These are phyloP conservation scores for Microbotryomycetes sp. DNA, from an alignment of 1,284 basidiomycete species.

Conservation along the genomic window DNA sequence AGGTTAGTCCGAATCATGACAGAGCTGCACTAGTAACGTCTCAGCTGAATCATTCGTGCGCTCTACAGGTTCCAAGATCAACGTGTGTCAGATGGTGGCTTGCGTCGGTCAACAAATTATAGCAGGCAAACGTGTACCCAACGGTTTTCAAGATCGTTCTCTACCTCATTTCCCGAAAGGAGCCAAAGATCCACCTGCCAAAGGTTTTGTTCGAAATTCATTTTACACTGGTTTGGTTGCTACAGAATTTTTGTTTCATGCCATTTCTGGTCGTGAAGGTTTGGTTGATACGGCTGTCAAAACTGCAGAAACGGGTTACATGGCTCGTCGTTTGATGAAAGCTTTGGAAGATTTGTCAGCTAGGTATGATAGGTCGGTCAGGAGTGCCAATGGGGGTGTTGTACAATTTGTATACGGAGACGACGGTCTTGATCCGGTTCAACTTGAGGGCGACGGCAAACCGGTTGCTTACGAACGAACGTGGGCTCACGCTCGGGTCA, in stretches of 20 bases:
- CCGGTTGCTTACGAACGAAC: conserved; percentile 84
- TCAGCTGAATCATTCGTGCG: not conserved
- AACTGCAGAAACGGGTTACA: conserved; percentile 99
- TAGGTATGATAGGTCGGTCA: conserved; percentile 94
- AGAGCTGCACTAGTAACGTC: no score
- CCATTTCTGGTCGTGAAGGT: conserved; percentile 97
- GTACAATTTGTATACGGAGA: conserved; percentile 98
- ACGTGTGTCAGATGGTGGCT: conserved; percentile 99
- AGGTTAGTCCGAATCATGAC: conserved; percentile 53
- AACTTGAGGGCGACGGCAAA: conserved; percentile 77
- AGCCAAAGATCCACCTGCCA: conserved; percentile 91
- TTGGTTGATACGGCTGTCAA: conserved; percentile 99
- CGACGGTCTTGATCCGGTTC: conserved; percentile 94
- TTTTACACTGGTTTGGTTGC: conserved; percentile 93
- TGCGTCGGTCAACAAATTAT: conserved; percentile 99
- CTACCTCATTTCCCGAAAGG: conserved; percentile 98
- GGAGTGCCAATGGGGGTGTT: conserved; percentile 92
- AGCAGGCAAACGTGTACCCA: conserved; percentile 92
- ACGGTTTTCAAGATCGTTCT: conserved; percentile 98
- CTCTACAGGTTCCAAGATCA: conserved; percentile 83
- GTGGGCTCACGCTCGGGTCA: conserved; percentile 79
- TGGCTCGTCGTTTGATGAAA: conserved; percentile 98
- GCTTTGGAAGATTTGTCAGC: conserved; percentile 95
- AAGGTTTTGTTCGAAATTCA: conserved; percentile 93
- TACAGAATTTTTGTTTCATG: conserved; percentile 98